Conservation (phyloP, 805 yeast genomes). For the Wickerhamomyces chambardii region DNA sequence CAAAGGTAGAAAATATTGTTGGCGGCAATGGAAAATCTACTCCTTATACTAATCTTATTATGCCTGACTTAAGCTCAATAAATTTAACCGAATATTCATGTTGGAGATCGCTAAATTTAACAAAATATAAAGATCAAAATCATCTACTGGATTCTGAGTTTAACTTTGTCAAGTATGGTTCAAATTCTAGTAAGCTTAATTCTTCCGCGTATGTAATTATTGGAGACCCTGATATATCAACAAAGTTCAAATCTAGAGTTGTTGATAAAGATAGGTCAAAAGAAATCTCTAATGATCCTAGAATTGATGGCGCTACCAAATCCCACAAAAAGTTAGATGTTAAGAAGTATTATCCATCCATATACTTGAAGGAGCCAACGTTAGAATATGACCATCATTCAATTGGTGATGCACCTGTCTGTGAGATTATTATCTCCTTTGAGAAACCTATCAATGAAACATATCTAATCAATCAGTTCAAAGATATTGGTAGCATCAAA, state of each 20-base stretch:
- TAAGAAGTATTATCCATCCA: too few relatives aligned
- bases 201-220: slow-evolving; percentile 8
- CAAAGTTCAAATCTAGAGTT: slow-evolving; percentile 9
- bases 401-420: slow-evolving; percentile 64
- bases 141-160: neutral
- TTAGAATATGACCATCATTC: slow-evolving; percentile 63
- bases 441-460: slow-evolving; percentile 42
- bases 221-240: slow-evolving; percentile 7
- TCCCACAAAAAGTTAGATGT: too few relatives aligned
- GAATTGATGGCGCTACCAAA: too few relatives aligned
- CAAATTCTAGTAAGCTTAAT: too few relatives aligned
- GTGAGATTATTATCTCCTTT: slow-evolving; percentile 59
- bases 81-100: too few relatives aligned
- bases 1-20: too few relatives aligned
- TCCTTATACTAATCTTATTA: too few relatives aligned
- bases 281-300: neutral
- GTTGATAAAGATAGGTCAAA: neutral
- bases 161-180: too few relatives aligned
- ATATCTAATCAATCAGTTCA: slow-evolving; percentile 41
- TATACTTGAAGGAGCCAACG: too few relatives aligned
- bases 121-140: slow-evolving; percentile 7
- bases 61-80: too few relatives aligned
- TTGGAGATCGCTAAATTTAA: slow-evolving; percentile 2
- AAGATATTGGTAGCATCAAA: slow-evolving; percentile 53
- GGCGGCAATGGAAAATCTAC: too few relatives aligned